Base-by-base conservation (phyloP, 2,329 filamentous ascomycete genomes). In the Cercospora citrullina region DNA sequence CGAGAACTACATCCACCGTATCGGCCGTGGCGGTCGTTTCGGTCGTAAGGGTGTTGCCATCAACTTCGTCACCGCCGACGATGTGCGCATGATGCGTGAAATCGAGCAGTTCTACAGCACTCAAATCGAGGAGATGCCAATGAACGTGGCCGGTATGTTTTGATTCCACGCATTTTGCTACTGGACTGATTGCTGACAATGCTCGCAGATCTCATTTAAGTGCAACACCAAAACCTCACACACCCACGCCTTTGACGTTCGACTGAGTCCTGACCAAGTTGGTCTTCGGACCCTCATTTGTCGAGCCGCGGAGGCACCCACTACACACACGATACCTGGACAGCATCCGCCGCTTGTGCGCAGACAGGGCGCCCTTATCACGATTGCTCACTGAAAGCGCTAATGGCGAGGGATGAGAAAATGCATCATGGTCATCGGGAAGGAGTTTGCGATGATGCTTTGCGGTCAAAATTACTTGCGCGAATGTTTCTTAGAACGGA, bases 91-190 rank as follows among this genome's bases (percentile, higher is more conserved):
- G 92, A 96, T 99, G 92, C 90, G 95, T 82, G 95, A 99, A 85
- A 99, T 99, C 78, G 95, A 99, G 84, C 93, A 97, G 86, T 99
- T 98, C 89, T 99, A 99, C 91, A 97, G 93, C 89, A 99, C 95
- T 83, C 95, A 99, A 87, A 98, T 99, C 76, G 95, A 99, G 86
- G 95, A 99, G 89, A 99, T 99, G 95, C 95, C 95, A 80, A 98
- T 99, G 95, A 90, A 90, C 83, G 89, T 90, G 82, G 87, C 87
- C 79, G 86, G 85, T 86, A 84, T 79, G 86, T 82, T 59, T 55
- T 57, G 18, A 45, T 30, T 30, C 21, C n/a, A 64, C 36, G n/a
- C 18, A 30, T 55, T 28, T 26, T 33, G 9, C 30, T 18, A 51
- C 16, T 53, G n/a, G 23, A 28, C 64, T 39, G 10, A 18, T 68